Evolutionary conservation across 2,329 filamentous ascomycete genomes (phyloP).

Genomic region (Trichoderma atroviride): DNA sequence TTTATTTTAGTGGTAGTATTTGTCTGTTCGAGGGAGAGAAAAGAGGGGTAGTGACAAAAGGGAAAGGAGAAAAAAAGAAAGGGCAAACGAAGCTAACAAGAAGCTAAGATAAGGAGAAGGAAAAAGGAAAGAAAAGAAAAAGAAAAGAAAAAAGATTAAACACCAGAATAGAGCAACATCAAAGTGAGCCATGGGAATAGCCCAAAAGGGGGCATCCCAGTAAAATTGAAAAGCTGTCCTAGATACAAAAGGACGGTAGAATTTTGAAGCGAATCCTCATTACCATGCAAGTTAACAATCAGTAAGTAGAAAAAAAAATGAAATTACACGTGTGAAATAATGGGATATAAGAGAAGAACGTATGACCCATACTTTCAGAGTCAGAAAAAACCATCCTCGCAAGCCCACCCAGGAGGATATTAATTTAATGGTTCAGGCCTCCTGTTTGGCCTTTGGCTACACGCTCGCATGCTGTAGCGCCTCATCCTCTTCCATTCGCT

Average conservation of each 20-base stretch:
- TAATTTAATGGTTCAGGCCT: constrained; percentile 14
- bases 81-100: not conserved
- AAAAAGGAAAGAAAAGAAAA: not conserved
- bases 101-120: not conserved
- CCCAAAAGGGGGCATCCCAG: not conserved
- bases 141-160: not conserved
- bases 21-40: not conserved
- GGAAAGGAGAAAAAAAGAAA: not conserved
- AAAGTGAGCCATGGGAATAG: not conserved
- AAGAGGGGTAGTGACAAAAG: not conserved
- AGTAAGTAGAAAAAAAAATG: constrained; percentile 27
- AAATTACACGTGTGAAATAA: constrained; percentile 32
- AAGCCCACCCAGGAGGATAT: constrained; percentile 16
- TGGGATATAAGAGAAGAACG: constrained; percentile 30
- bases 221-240: constrained; percentile 22
- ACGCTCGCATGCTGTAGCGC: constrained; percentile 26
- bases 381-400: constrained; percentile 23
- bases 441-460: constrained; percentile 21
- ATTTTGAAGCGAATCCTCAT: constrained; percentile 23
- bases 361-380: constrained; percentile 24
- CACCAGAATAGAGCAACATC: not conserved
- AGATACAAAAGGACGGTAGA: constrained; percentile 22
- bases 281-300: constrained; percentile 28
- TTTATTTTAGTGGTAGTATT: not conserved
- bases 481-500: not conserved